These are phyloP conservation scores for Phytophthora brassicae DNA, from an alignment of 352 stramenopile genomes.

Conservation along the genomic window DNA sequence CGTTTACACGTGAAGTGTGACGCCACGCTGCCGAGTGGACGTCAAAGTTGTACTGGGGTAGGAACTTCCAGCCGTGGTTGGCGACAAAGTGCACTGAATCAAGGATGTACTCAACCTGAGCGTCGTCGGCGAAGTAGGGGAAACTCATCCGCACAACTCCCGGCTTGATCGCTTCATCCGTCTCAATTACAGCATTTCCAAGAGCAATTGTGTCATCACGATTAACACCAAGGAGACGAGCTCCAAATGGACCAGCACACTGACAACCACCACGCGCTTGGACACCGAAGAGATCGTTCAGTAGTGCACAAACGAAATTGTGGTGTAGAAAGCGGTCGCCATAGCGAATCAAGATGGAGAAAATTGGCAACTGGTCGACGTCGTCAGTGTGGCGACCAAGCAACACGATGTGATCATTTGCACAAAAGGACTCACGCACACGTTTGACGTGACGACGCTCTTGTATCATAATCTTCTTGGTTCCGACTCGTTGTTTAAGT, in stretches of 20 bases:
- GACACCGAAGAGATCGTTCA: constrained; percentile 98
- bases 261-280: constrained; percentile 70
- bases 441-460: constrained; percentile 44
- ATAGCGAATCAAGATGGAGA: constrained; percentile 94
- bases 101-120: constrained; percentile 93
- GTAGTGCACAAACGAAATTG: constrained; percentile 96
- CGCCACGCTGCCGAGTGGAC: constrained; percentile 92
- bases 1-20: constrained; percentile 36
- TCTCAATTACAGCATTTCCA: constrained; percentile 84
- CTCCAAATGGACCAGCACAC: constrained; percentile 93
- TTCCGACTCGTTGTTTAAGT: constrained; percentile 83
- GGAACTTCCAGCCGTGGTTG: constrained; percentile 90
- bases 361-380: constrained; percentile 83
- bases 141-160: constrained; percentile 95
- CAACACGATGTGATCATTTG: constrained; percentile 79
- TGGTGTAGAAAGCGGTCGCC: constrained; percentile 95
- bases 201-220: constrained; percentile 65
- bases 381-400: constrained; percentile 63
- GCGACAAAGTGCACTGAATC: constrained; percentile 92
- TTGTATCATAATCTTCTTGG: constrained; percentile 48
- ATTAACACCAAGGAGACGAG: constrained; percentile 90
- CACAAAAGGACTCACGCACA: constrained; percentile 43
- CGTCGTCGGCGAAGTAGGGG: constrained; percentile 79
- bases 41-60: constrained; percentile 95
- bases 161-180: constrained; percentile 92